Base-by-base conservation (phyloP, 352 stramenopile genomes). In the Globisporangium nagaii region DNA sequence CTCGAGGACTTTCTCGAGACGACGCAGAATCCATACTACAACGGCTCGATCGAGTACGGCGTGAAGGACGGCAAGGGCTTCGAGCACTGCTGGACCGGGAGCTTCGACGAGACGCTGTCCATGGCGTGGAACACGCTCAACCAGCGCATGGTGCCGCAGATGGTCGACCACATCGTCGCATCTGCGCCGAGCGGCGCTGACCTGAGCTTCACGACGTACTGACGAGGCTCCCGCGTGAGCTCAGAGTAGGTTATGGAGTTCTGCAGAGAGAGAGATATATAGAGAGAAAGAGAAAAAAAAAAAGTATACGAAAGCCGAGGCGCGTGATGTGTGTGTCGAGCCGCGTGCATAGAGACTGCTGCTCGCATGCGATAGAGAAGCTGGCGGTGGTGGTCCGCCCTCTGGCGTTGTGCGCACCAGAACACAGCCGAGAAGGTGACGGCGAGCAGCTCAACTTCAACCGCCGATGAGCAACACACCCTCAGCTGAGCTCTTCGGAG, bases 1-100 rank as follows among this genome's bases (percentile, higher is more conserved):
- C 71, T 89, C 3, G 76, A 86, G 32, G 75, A 84, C 27, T 87
- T 85, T 36, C 54, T 89, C 15, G 64, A 84, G 49, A 77, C 58
- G n/a, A 89, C 79, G 7, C 58, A 20, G 4, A 61, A 75, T 45
- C 75, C 79, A 52, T 89, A 79, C 60, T 89, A 84, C 63, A 89
- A 89, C 22, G 79, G 79, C 17, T 80, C 70, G 6, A 85, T 89
- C 51, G 74, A 84, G 48, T 89, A 89, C 37, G 79, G 79, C 36
- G 66, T 89, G 48, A 65, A 62, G 7, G 72, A 87, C 34, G 79
- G 79, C 45, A 82, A 81, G 35, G 79, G 79, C 6, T 89, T 71
- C 44, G 79, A 87, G 65, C 79, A 89, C 61, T 89, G 79, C 70
- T 89, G 79, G 79, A 89, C 75, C 0, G 79, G 79, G 20, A 84